Base-by-base conservation (phyloP, 352 stramenopile genomes). In the Pythium plurisporium region DNA sequence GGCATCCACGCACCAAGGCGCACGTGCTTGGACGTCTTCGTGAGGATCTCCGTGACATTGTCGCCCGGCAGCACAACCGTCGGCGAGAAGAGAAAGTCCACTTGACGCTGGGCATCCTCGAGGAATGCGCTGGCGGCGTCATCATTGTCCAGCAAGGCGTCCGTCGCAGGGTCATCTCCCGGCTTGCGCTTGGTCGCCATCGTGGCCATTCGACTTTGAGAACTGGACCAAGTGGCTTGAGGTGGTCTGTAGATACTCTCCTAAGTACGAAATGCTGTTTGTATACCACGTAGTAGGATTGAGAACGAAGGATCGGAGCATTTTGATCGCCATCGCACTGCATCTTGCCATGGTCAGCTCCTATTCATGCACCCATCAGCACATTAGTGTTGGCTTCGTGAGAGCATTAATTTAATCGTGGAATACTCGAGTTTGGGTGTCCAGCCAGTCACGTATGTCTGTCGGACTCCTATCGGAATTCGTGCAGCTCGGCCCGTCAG, bases 81-180 rank as follows among this genome's bases (percentile, higher is more conserved):
- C 3, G 82, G 72, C 9, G 76, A 76, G 67, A 94, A 94, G 19
- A 81, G 69, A 53, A 94, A 86, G 64, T 94, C 82, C 5, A 94
- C 79, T 33, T 78, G 74, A 5, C 76, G 72, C 62, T 92, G 78
- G n/a, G 82, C 82, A 11, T 83, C 73, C 51, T 90, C 72, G 23
- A 92, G 70, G 64, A 92, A 92, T 43, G 55, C 67, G 53, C 49
- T 77, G 30, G 79, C 79, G 27, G 77, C 67, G 33, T 69, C 59
- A 26, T 69, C 59, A 25, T 67, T 29, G 34, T 60, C 42, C 20
- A 26, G 69, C 22, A 54, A 63, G 30, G n/a, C 34, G 27, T 34
- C 48, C 17, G 41, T 33, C 64, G 54, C 62, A 7, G 62, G 53
- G n/a, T 20, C 31, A 52, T 61, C 65, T 17, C 73, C 56, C 25